Conservation (phyloP, 371 early-diverging fungal genomes). For the Mucor sp. region DNA sequence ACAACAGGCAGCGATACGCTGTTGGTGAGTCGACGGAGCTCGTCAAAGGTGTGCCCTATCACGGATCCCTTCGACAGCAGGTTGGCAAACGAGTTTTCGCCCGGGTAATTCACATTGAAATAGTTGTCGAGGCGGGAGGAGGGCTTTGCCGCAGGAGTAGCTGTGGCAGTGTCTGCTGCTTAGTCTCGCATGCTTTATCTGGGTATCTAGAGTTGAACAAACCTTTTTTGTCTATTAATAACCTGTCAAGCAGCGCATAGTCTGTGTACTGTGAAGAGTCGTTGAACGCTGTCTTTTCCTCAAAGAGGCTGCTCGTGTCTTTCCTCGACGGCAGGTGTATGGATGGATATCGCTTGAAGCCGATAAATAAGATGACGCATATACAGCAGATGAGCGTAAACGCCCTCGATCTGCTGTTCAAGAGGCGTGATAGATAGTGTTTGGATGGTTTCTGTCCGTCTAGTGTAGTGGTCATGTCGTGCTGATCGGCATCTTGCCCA, state of each 20-base stretch:
- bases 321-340: neutral
- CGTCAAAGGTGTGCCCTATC: slow-evolving; percentile 28
- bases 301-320: neutral
- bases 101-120: neutral
- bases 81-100: neutral
- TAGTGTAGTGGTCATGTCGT: neutral
- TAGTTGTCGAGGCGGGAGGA: neutral
- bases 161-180: neutral
- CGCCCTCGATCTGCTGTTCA: neutral
- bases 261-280: slow-evolving; percentile 36
- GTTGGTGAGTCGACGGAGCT: slow-evolving; percentile 21
- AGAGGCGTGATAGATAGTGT: neutral
- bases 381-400: neutral
- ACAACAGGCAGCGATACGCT: slow-evolving; percentile 1
- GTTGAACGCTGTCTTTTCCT: neutral
- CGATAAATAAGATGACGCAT: neutral
- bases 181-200: neutral
- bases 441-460: neutral
- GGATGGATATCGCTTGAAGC: neutral
- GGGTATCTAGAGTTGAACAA: too few relatives aligned
- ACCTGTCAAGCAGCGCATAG: slow-evolving; percentile 28
- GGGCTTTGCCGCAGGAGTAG: neutral
- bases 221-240: slow-evolving; percentile 21
- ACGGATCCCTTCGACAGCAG: neutral
- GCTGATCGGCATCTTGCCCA: neutral